Conservation (phyloP, 2,329 filamentous ascomycete genomes). For the Lecanicillium sp. region DNA sequence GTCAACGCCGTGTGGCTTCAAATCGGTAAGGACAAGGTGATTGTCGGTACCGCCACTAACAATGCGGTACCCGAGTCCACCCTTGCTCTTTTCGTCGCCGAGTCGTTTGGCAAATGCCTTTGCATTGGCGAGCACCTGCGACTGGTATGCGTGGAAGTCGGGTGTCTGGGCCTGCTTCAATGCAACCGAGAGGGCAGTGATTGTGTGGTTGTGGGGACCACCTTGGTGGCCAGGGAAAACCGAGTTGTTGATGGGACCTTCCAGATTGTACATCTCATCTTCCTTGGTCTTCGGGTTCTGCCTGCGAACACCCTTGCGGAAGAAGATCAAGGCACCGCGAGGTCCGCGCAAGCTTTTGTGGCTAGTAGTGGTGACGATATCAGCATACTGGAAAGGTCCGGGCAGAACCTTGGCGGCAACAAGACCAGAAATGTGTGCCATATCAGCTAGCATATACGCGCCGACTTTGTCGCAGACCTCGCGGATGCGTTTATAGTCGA, state of each 20-base stretch:
- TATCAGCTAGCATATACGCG: slow-evolving; percentile 89
- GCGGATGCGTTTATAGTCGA: slow-evolving; percentile 90
- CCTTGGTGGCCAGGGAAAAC: slow-evolving; percentile 98
- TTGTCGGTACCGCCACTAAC: slow-evolving; percentile 95
- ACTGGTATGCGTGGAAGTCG: slow-evolving; percentile 90
- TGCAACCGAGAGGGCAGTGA: slow-evolving; percentile 88
- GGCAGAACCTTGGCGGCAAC: slow-evolving; percentile 88
- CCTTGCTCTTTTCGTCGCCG: slow-evolving; percentile 61
- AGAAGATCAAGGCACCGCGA: slow-evolving; percentile 97
- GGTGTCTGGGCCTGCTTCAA: slow-evolving; percentile 85
- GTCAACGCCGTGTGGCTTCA: slow-evolving; percentile 82
- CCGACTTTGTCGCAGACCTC: slow-evolving; percentile 85
- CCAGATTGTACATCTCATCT: slow-evolving; percentile 81
- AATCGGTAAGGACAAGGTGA: slow-evolving; percentile 86
- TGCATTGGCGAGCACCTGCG: slow-evolving; percentile 82
- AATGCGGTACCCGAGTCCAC: slow-evolving; percentile 75
- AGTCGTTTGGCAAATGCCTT: slow-evolving; percentile 71
- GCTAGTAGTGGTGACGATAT: slow-evolving; percentile 95
- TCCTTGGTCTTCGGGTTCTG: slow-evolving; percentile 79
- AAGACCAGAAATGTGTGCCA: slow-evolving; percentile 94
- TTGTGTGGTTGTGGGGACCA: slow-evolving; percentile 98
- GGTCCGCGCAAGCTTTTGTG: slow-evolving; percentile 96
- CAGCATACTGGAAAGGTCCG: slow-evolving; percentile 79
- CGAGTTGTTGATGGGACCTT: slow-evolving; percentile 87
- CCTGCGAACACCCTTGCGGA: slow-evolving; percentile 80